Evolutionary conservation across 2,329 filamentous ascomycete genomes (phyloP), one percentile per base, ranked within the genome.

Genomic region (Camptophora hylomeconis): DNA sequence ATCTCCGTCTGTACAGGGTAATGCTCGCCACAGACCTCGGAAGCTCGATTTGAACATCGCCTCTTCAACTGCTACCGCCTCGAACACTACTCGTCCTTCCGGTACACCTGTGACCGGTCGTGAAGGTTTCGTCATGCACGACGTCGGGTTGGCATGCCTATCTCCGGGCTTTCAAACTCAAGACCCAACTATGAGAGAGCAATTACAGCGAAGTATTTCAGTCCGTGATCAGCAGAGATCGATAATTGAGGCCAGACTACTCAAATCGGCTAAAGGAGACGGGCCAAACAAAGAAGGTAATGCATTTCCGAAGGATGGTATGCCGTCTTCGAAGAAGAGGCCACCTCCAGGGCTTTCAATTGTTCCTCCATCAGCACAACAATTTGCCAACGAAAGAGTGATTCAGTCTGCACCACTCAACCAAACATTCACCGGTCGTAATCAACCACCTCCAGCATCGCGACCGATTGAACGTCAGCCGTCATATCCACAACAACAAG

Each of bases 101-200:
- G 69, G 65, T 12, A 61, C 61, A 17, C 70, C 69, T 20, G 63
- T 92, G 56, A 89, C 82, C 6, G 77, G 76, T 14, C 72, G 82
- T 43, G 82, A 92, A 37, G 67, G 67, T 24, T 72, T 76, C 13
- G 60, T 89, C 20, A 87, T 95, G 49, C 84, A 92, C 46, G 83
- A 94, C 55, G 80, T 95, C 15, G 89, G 89, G 33, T 67, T 95
- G 32, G 87, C 87, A 22, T 98, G 89, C 48, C 65, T 98, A 31
- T 95, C 89, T 2, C 89, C 89, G 0, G 89, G 89, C 30, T 95
- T 98, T 48, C 76, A 92, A 42, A 95, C 89, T 10, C 81, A 95
- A 46, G 84, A 98, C 54, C 87, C 89, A n/a, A 71, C 80, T 12
- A 92, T 94, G 83, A 78, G 89, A 50, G 83, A 93, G 56, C 86